Base-by-base conservation (phyloP, 768 basidiomycete species). In the Infundibulicybe gibba region DNA sequence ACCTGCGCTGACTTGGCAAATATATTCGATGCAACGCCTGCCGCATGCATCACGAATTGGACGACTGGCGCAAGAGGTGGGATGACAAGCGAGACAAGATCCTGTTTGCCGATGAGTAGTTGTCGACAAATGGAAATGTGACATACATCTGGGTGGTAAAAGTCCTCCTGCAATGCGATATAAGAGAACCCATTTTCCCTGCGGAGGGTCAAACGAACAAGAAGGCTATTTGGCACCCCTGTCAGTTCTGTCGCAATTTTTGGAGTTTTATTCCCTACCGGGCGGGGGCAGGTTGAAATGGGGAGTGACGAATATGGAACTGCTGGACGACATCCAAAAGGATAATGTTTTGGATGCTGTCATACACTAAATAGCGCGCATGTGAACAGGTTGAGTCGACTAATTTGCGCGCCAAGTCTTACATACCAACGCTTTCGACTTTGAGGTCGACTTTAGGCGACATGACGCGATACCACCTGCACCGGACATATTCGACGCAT, bases 381-480 rank as follows among this genome's bases (percentile, higher is more conserved):
- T 13, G 19, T 45, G 33, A 15, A 12, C 33, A 9, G 16, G 5
- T 14, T 16, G 19, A 11, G 12, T 46, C 21, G 30, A 2, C 21
- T 14, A 45, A 17, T 9, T 3, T 12, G 47, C 25, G 25, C 25
- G 25, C 8, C 25, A 8, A 25, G 25, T 25, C 25, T 25, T 19
- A 41, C 76, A 63, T 45, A 77, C 79, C 68, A 47, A 79, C 67
- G 45, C 58, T 69, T 6, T 64, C 57, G 2, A 81, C 65, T 1
- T 66, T 50, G 32, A 76, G 52, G 8, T 72, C 60, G 17, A 76
- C 67, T 17, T 60, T 52, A 0, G 83, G 84, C 11, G 80, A 83
- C 57, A 83, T 60, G 31, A 85, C 66, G 42, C 83, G 78, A 58
- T 83, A 82, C 80, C 81, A 85, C 54, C 80, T 81, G 44, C 12